Evolutionary conservation across 1,284 basidiomycete species (phyloP).

Genomic region (Malassezia obtusa): DNA sequence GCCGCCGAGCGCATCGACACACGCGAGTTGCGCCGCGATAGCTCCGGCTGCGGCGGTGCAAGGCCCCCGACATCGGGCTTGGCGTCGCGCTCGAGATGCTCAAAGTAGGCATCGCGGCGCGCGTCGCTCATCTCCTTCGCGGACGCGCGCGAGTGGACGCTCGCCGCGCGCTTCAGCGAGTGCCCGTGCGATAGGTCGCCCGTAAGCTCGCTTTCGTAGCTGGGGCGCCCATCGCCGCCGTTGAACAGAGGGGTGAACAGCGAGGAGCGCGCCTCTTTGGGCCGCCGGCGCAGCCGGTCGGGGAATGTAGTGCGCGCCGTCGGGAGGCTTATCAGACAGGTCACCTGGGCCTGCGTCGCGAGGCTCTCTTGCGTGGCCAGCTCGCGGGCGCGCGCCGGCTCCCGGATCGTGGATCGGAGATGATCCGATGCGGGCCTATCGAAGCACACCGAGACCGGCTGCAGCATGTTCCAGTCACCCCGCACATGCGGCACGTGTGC

Average conservation of each 20-base stretch:
- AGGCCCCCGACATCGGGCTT: not conserved
- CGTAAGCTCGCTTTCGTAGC: not conserved
- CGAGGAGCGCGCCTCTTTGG: not conserved
- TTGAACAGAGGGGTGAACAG: not conserved
- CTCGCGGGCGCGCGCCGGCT: too few relatives aligned
- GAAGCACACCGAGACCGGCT: constrained; percentile 6
- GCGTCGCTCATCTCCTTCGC: constrained; percentile 3
- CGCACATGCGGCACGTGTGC: not conserved
- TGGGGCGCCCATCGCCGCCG: not conserved
- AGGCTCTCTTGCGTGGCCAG: not conserved
- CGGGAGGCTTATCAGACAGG: constrained; percentile 5
- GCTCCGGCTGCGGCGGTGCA: not conserved
- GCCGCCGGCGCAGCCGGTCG: constrained; percentile 1
- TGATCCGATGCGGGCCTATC: not conserved
- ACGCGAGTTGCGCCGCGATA: not conserved
- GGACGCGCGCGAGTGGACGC: constrained; percentile 1
- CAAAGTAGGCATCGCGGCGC: constrained; percentile 5
- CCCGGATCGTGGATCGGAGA: not conserved
- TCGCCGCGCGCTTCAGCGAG: not conserved
- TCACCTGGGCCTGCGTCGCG: not conserved
- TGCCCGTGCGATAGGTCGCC: not conserved
- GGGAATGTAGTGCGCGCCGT: constrained; percentile 5
- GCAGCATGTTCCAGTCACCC: not conserved
- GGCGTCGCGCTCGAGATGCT: not conserved
- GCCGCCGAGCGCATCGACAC: not conserved